Base-by-base conservation (phyloP, 768 basidiomycete genomes). In the Scleroderma citrinum region DNA sequence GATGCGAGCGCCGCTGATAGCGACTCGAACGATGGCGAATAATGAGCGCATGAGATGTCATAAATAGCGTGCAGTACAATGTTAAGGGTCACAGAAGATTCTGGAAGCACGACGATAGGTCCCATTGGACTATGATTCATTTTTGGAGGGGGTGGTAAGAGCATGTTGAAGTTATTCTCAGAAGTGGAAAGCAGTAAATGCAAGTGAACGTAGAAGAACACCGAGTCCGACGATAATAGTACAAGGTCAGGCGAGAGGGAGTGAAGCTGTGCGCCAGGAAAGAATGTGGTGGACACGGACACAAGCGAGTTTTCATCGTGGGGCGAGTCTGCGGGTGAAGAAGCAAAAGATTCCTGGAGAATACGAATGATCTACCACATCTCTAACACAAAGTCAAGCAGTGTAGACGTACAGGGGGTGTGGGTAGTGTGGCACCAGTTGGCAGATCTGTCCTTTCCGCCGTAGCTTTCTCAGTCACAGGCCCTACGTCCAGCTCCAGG, bases 211-310 rank as follows among this genome's bases (percentile, higher is more conserved):
- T 91, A 91, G 74, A 92, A 92, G 66, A 89, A 88, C 35, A 92
- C 87, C 16, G 77, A 76, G 59, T 92, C 90, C 24, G 80, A 74
- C 2, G 87, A 82, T 47, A 89, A 69, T 44, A 89, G 67, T 56
- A 85, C 73, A 38, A 81, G 56, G 61, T 92, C 84, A 1, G 85
- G 80, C 1, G 74, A 71, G n/a, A 74, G 62, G 0, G 76, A 57
- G 31, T 77, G 71, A 52, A 76, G 75, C 50, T 80, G 76, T 3
- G 85, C 80, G 32, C 78, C 81, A 3, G 88, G 87, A 59, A 77
- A 83, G 68, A 91, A 92, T 0, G 87, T 87, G 23, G 89, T 92
- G 14, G 87, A 90, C 31, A 92, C 81, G 1, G 87, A 87, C 48
- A 91, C 83, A 46, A 74, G 69, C 2, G 73, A 67, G 41, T 65